Base-by-base conservation (phyloP, 805 yeast genomes). In the Myxozyma udenii region DNA sequence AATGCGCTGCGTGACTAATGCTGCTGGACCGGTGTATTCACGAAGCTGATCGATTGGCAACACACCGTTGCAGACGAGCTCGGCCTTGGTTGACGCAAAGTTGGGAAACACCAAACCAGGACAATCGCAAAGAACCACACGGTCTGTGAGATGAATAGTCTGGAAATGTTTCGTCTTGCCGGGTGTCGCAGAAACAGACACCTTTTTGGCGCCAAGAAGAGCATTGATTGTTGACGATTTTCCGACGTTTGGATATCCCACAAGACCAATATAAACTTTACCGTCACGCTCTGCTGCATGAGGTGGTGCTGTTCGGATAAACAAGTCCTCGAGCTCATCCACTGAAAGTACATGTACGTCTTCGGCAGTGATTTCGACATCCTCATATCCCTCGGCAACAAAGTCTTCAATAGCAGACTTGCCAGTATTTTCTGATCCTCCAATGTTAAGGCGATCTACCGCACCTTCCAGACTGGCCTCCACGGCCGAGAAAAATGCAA, bases 131-230 rank as follows among this genome's bases (percentile, higher is more conserved):
- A 93, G 75, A 61, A 89, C 77, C 1, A 93, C 93, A 33, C 84
- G 77, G 46, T 85, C 86, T 0, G 96, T 81, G 41, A 93, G 76
- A 65, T 81, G 79, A 56, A 93, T 90, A 1, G 99, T 93, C 74
- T 93, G 99, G 77, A 93, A 93, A 76, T 93, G 99, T 68, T 93
- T 93, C 12, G 99, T 93, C 68, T 93, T 93, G 74, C 99, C 99
- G 12, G 99, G 99, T 0, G 98, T 93, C 1, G 98, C 78, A 1
- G 98, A 91, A 35, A 93, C 99, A 1, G 97, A 89, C n/a, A 93
- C 99, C 68, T 87, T 90, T 66, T 93, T 93, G 18, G 97, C 82
- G 12, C 98, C 98, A 41, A 91, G 93, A 38, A 93, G 75, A 0
- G 98, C 97, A 69, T 93, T 93, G 64, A 93, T 93, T 1, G 98